Conservation (phyloP, 257 asterid genomes). For the Ilex asprella region DNA sequence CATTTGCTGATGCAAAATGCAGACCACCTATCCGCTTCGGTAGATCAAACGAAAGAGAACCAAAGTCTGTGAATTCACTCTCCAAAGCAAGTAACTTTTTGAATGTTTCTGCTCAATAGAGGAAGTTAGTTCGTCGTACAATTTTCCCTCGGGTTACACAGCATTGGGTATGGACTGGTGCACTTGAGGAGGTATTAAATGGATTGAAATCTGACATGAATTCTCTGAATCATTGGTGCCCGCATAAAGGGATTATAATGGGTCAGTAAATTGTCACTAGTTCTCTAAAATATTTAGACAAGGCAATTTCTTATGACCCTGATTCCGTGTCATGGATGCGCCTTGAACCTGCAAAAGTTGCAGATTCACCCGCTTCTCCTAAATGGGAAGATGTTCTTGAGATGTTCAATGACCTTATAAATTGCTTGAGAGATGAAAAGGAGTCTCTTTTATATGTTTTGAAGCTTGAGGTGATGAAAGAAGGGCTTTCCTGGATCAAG, state of each 20-base stretch:
- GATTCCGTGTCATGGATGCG: conserved; percentile 93
- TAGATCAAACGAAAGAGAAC: conserved; percentile 39
- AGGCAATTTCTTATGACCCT: conserved; percentile 46
- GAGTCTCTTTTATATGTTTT: conserved; percentile 31
- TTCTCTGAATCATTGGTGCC: conserved; percentile 15
- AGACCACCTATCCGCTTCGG: conserved; percentile 30
- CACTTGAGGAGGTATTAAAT: conserved; percentile 44
- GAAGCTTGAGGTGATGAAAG: conserved; percentile 80
- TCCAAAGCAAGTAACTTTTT: conserved; percentile 51
- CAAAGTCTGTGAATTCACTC: conserved; percentile 41
- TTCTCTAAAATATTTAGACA: conserved; percentile 46
- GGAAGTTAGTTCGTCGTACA: conserved; percentile 60
- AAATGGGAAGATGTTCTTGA: conserved; percentile 79
- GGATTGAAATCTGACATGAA: conserved; percentile 57
- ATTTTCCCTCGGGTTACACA: conserved; percentile 80
- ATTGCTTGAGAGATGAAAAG: conserved; percentile 40
- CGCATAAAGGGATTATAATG: conserved; percentile 39
- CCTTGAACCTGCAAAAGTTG: conserved; percentile 44
- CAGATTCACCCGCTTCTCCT: conserved; percentile 19
- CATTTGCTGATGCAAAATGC: conserved; percentile 13
- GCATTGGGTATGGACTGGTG: conserved; percentile 55
- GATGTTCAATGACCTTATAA: conserved; percentile 32
- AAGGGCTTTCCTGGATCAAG: conserved; percentile 69
- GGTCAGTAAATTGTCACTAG: conserved; percentile 54
- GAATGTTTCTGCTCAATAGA: conserved; percentile 67